Conservation (phyloP, 169 alveolate genomes). For the Cryptosporidium viatorum region DNA sequence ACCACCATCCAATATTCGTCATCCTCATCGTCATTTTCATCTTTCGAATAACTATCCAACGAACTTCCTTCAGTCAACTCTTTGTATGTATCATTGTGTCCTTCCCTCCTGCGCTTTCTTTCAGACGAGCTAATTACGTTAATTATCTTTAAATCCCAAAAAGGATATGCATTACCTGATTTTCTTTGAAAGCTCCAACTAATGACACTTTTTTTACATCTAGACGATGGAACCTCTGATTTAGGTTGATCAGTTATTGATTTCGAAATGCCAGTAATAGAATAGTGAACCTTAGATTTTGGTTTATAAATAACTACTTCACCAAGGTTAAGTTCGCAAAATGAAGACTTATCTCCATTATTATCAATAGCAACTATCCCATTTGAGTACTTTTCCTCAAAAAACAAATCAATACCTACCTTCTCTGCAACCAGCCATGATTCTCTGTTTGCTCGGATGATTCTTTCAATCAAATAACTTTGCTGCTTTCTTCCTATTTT, state of each 20-base stretch:
- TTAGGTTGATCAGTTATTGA: not conserved
- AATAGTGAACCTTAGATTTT: conserved; percentile 38
- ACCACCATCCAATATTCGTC: conserved; percentile 54
- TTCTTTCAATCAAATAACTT: conserved; percentile 67
- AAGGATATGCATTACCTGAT: conserved; percentile 44
- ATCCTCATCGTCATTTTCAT: conserved; percentile 24
- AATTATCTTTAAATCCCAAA: conserved; percentile 68
- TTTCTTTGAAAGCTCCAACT: conserved; percentile 61
- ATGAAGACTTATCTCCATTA: not conserved
- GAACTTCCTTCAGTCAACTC: not conserved
- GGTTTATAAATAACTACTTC: conserved; percentile 61
- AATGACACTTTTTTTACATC: conserved; percentile 27
- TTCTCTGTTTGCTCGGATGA: conserved; percentile 36
- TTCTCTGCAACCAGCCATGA: conserved; percentile 56
- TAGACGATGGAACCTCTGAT: not conserved
- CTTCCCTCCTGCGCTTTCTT: conserved; percentile 30
- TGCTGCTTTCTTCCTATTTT: conserved; percentile 49
- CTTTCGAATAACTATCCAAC: not conserved
- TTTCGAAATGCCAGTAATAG: conserved; percentile 45
- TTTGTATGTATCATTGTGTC: not conserved
- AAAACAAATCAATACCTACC: conserved; percentile 3
- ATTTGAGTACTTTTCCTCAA: conserved; percentile 36
- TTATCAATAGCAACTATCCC: conserved; percentile 4
- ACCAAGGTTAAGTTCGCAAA: conserved; percentile 47
- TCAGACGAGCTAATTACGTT: not conserved